Conservation (phyloP, 1,139 yeast genomes). For the Suhomyces kunorum region DNA sequence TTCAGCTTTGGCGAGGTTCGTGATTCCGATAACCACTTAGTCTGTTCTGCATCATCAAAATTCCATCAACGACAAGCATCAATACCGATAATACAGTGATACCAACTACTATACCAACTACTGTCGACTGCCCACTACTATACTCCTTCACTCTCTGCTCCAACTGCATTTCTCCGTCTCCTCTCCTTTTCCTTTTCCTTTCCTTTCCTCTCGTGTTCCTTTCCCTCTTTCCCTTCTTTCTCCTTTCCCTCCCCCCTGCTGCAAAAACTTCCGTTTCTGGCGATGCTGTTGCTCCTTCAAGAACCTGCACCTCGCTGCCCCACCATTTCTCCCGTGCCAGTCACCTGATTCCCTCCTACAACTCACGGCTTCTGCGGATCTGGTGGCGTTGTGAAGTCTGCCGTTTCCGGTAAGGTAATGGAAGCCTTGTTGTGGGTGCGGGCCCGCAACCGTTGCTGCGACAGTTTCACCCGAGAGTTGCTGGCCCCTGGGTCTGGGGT, state of each 20-base stretch:
- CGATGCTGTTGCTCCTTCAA: neutral
- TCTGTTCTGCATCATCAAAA: no score
- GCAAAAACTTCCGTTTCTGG: neutral
- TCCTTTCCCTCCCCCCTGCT: neutral
- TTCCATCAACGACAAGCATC: no score
- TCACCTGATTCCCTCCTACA: no score
- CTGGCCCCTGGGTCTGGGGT: neutral
- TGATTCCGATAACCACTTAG: no score
- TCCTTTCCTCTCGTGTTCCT: no score
- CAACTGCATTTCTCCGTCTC: no score
- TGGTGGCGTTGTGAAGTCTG: neutral
- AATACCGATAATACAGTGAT: no score
- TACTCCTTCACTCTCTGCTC: no score
- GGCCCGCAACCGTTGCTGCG: slow-evolving; percentile 8
- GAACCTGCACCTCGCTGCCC: neutral
- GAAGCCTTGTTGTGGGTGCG: neutral
- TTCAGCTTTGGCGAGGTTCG: no score
- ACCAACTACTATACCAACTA: no score
- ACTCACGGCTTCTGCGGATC: neutral
- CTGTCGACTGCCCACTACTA: no score
- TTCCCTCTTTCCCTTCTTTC: neutral
- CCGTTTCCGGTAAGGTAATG: slow-evolving; percentile 5
- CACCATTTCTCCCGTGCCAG: neutral
- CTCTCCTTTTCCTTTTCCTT: no score
- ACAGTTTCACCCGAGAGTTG: neutral